Conservation (phyloP, 2,329 filamentous ascomycete species). For the Colletotrichum sidae region DNA sequence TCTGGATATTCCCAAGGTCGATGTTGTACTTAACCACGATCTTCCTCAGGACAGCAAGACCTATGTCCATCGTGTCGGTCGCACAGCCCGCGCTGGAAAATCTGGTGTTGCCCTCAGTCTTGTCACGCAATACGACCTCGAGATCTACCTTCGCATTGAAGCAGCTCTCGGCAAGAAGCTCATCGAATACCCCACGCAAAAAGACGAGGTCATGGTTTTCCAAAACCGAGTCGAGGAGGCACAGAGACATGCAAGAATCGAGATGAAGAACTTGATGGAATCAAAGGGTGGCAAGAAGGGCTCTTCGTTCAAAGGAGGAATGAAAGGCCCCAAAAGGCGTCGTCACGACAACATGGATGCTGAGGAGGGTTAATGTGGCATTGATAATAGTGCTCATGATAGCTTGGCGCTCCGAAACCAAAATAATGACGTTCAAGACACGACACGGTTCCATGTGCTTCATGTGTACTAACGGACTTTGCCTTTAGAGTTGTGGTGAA, state of each 20-base stretch:
- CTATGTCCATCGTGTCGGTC: conserved; percentile 89
- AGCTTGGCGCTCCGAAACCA: too few relatives aligned
- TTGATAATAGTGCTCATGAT: too few relatives aligned
- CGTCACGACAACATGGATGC: conserved; percentile 75
- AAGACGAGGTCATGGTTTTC: conserved; percentile 89
- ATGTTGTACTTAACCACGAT: conserved; percentile 88
- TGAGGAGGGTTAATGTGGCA: conserved; percentile 71
- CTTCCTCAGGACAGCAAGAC: conserved; percentile 88
- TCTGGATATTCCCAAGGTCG: conserved; percentile 92
- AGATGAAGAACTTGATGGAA: conserved; percentile 86
- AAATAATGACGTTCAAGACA: too few relatives aligned
- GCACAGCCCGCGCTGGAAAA: conserved; percentile 88
- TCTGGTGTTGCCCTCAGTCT: conserved; percentile 83
- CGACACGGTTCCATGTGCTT: too few relatives aligned
- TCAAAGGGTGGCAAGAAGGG: conserved; percentile 68
- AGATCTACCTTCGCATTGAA: conserved; percentile 85
- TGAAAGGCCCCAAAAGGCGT: conserved; percentile 53
- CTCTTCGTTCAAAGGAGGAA: conserved; percentile 54
- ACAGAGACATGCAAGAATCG: conserved; percentile 79
- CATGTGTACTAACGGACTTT: too few relatives aligned
- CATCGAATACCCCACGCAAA: conserved; percentile 74
- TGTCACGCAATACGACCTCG: conserved; percentile 89
- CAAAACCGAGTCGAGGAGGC: conserved; percentile 83
- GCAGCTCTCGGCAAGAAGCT: conserved; percentile 83
- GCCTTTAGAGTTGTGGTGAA: too few relatives aligned